phyloP scores from a whole-genome alignment of 352 stramenopile species.

The Thraustotheca clavata region DNA sequence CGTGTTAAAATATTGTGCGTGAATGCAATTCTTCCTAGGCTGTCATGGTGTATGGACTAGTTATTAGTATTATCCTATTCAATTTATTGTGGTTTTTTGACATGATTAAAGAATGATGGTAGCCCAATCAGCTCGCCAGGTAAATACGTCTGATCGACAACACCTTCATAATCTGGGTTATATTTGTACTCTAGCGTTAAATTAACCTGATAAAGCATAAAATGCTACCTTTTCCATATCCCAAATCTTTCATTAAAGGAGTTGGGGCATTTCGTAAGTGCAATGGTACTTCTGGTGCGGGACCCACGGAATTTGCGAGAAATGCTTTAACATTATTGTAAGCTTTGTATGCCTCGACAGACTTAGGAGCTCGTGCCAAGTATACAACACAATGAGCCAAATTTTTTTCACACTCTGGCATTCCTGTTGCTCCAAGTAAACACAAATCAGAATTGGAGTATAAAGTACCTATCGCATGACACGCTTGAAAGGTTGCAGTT shows the following conservation, averaged over 20 bases:
- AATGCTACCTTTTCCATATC: conserved; percentile 42
- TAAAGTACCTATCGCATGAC: conserved; percentile 28
- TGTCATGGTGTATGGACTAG: too few species aligned
- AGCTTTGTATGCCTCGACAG: conserved; percentile 71
- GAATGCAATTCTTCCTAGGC: too few species aligned
- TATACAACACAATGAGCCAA: conserved; percentile 71
- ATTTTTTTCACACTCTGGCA: conserved; percentile 81
- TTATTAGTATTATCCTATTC: too few species aligned
- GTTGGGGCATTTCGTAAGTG: conserved; percentile 79
- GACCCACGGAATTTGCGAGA: conserved; percentile 46
- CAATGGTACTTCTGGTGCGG: conserved; percentile 62
- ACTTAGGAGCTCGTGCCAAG: conserved; percentile 74
- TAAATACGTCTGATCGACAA: conserved; percentile 79
- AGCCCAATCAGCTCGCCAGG: conserved; percentile 50
- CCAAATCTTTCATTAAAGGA: conserved; percentile 64
- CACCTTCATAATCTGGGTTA: conserved; percentile 62
- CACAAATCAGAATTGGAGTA: not conserved
- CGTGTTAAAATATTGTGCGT: too few species aligned
- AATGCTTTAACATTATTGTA: conserved; percentile 72
- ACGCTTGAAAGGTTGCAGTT: conserved; percentile 58
- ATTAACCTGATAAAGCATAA: not conserved
- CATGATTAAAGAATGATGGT: conserved; percentile 24
- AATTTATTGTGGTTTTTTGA: not conserved
- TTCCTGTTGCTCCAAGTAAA: conserved; percentile 32
- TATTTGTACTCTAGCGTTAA: conserved; percentile 52